Base-by-base conservation (phyloP, 768 basidiomycete species). In the Lyophyllum shimeji region DNA sequence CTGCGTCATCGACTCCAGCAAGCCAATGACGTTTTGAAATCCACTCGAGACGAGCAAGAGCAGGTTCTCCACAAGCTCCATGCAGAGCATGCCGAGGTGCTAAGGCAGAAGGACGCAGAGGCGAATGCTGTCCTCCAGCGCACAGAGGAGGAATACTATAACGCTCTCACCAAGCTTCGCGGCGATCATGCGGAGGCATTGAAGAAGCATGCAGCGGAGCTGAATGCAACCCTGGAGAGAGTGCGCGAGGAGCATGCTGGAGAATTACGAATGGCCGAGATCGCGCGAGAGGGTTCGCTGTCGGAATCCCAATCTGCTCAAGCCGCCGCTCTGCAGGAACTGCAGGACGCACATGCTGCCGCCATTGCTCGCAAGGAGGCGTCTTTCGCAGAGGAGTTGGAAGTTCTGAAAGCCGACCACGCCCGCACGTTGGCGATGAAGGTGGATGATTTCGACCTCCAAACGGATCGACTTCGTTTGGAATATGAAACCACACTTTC, bases 121-220 rank as follows among this genome's bases (percentile, higher is more conserved):
- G 71, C 82, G 24, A 77, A 83, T 6, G 73, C 78, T 12, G 73
- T 77, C 39, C 78, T 90, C 13, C 83, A 84, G 57, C 81, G 78
- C 50, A 90, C 87, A 6, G 88, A 90, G 64, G 90, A 87, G 63
- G 87, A 92, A 65, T 92, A 91, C 63, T 90, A 92, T 67, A 85
- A 91, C 55, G 85, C 84, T 20, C 74, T 94, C 40, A 89, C 85
- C 13, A 89, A 89, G 62, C 80, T 93, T 46, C 87, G 90, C 42
- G 75, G 67, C 13, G 87, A 90, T 65, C 90, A 94, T 61, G 77
- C 82, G 2, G 82, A 85, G 58, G 77, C 82, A 23, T 73, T 93
- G 55, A 82, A 82, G 58, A 82, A 77, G 61, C 81, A 87, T 53
- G 75, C 82, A 1, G 76, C 77, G 4, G 87, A 93, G 53, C 73